Conservation (phyloP, 192 early-diverging fungal species). For the Coemansia sp. region DNA sequence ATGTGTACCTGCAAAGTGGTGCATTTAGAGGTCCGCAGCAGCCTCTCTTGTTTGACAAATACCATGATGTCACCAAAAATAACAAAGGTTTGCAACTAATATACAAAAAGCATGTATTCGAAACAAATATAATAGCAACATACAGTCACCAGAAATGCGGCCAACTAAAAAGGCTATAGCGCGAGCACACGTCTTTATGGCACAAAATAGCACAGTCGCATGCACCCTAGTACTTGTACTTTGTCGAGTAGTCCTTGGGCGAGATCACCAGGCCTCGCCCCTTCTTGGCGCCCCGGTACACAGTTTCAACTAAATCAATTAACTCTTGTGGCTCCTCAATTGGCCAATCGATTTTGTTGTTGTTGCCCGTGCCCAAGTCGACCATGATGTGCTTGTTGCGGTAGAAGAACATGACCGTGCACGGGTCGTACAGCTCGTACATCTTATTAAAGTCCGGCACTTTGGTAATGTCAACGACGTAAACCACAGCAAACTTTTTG, state of each 20-base stretch:
- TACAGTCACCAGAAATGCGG: neutral
- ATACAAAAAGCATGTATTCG: neutral
- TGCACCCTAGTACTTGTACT: conserved; percentile 97
- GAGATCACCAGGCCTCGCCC: conserved; percentile 97
- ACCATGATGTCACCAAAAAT: conserved; percentile 16
- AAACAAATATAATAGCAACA: neutral
- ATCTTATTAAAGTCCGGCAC: conserved; percentile 93
- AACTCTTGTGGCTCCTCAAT: conserved; percentile 93
- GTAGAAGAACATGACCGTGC: conserved; percentile 97
- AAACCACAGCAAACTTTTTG: conserved; percentile 98
- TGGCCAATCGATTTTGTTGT: conserved; percentile 99
- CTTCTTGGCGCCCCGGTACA: conserved; percentile 92
- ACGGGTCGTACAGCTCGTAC: conserved; percentile 99
- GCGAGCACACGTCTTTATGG: neutral
- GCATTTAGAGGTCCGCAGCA: conserved; percentile 31
- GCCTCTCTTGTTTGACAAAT: conserved; percentile 32
- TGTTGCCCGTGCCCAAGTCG: conserved; percentile 98
- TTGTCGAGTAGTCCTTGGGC: conserved; percentile 95
- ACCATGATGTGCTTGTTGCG: conserved; percentile 98
- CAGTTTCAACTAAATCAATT: conserved; percentile 88
- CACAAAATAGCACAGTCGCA: too few species aligned
- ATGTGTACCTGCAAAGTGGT: conserved; percentile 21
- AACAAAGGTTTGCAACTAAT: too few species aligned
- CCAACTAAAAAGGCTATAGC: neutral
- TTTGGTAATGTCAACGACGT: conserved; percentile 92